Percentiles rank a stretch among this genome's conserved stretches.
Evolutionary conservation across 2,329 filamentous ascomycete species (phyloP).

Genomic region (Taxawa tesnikishii): DNA sequence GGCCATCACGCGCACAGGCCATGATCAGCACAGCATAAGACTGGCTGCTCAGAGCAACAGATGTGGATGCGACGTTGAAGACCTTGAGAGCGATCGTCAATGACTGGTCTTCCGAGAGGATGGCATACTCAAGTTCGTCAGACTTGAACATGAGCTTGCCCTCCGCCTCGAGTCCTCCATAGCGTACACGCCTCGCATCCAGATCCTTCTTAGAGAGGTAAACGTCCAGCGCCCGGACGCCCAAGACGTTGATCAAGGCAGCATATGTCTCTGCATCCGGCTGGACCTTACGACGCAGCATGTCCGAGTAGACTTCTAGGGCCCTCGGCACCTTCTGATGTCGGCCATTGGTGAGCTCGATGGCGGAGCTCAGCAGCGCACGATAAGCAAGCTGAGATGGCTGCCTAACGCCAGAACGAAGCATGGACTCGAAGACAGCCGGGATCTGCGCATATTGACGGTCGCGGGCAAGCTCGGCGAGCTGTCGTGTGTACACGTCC

Average conservation of each 20-base stretch:
- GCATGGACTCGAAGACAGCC: constrained; percentile 78
- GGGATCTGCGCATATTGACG: constrained; percentile 79
- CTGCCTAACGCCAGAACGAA: constrained; percentile 65
- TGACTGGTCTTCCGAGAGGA: constrained; percentile 77
- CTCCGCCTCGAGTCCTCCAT: constrained; percentile 71
- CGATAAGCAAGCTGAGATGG: constrained; percentile 87
- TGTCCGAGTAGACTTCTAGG: constrained; percentile 89
- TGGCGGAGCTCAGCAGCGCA: constrained; percentile 71
- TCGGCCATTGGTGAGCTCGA: constrained; percentile 66
- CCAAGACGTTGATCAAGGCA: constrained; percentile 72
- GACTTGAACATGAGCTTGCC: constrained; percentile 84
- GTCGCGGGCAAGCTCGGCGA: constrained; percentile 59
- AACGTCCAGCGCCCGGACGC: constrained; percentile 69
- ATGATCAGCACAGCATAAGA: constrained; percentile 78
- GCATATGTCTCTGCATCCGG: constrained; percentile 81
- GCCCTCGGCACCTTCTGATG: constrained; percentile 82
- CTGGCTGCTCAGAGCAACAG: constrained; percentile 60
- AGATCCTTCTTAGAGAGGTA: constrained; percentile 58
- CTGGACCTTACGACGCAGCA: constrained; percentile 73
- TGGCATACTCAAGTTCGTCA: constrained; percentile 74
- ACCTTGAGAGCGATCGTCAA: constrained; percentile 75
- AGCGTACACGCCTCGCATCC: constrained; percentile 72
- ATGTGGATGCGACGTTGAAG: constrained; percentile 62
- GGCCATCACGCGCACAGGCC: constrained; percentile 72
- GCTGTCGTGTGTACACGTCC: constrained; percentile 65